Conservation (phyloP, 139 green algal species). For the Mesotaenium endlicherianum region DNA sequence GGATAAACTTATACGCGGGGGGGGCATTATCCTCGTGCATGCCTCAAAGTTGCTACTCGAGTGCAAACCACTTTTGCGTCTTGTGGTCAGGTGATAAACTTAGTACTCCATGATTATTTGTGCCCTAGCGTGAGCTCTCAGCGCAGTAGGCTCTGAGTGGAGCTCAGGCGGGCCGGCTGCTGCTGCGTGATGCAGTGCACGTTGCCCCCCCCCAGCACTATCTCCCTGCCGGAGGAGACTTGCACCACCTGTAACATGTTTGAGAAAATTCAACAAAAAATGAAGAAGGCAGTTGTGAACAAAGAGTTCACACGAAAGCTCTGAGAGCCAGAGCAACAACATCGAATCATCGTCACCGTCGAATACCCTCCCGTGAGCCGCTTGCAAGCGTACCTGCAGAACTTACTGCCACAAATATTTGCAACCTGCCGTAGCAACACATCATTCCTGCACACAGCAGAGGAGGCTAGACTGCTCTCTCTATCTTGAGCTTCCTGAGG, state of each 20-base stretch:
- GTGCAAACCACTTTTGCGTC: too few species aligned
- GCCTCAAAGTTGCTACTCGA: too few species aligned
- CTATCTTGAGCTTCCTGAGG: too few species aligned
- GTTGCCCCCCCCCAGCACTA: constrained; percentile 62
- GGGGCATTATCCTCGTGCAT: too few species aligned
- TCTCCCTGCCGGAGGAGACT: constrained; percentile 39
- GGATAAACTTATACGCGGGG: too few species aligned
- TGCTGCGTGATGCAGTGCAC: constrained; percentile 68
- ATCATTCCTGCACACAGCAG: too few species aligned
- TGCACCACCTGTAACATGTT: constrained; percentile 41
- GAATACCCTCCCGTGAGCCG: background rate
- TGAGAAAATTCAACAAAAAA: background rate
- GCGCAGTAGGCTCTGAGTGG: too few species aligned
- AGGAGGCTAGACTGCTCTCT: too few species aligned
- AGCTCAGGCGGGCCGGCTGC: too few species aligned
- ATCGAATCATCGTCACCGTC: background rate
- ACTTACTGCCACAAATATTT: background rate
- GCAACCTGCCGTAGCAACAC: background rate
- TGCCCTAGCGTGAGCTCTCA: too few species aligned
- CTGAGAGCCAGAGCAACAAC: background rate
- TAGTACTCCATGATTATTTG: too few species aligned
- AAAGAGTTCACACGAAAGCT: background rate
- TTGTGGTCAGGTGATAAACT: too few species aligned
- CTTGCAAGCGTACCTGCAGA: background rate
- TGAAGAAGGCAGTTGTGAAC: background rate